These are phyloP conservation scores for Mortierella sp. DNA, from an alignment of 371 early-diverging fungal genomes.

Conservation along the genomic window DNA sequence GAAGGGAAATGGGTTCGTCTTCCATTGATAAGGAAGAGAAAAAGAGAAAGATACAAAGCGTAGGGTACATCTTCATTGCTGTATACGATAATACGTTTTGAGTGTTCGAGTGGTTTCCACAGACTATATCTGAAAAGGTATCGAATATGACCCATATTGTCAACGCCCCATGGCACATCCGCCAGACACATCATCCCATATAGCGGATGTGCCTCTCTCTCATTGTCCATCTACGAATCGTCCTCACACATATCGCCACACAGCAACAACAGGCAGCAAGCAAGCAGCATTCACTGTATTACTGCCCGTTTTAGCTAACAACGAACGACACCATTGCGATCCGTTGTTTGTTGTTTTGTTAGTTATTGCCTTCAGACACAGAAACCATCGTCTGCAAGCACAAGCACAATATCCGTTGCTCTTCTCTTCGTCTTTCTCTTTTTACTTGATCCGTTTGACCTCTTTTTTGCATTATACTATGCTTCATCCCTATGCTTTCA, in stretches of 20 bases:
- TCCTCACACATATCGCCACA: background rate
- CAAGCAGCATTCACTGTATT: too few species aligned
- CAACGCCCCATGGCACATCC: background rate
- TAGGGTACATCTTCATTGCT: too few species aligned
- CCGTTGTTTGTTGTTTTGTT: too few species aligned
- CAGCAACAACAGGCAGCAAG: background rate
- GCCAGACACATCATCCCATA: background rate
- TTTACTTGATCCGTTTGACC: background rate
- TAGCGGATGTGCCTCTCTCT: background rate
- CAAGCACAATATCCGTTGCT: background rate
- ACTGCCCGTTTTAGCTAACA: too few species aligned
- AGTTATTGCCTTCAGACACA: too few species aligned
- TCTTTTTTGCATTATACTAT: background rate
- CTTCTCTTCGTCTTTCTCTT: background rate
- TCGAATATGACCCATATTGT: too few species aligned
- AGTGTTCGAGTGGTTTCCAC: too few species aligned
- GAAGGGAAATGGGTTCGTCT: background rate
- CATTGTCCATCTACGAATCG: background rate
- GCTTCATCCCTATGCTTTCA: background rate
- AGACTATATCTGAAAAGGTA: too few species aligned
- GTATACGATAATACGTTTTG: too few species aligned
- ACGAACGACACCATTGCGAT: too few species aligned
- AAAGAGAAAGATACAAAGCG: background rate
- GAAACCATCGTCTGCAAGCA: slow-evolving; percentile 8
- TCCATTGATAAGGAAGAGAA: background rate